Evolutionary conservation across 2,329 filamentous ascomycete genomes (phyloP), one percentile per base, ranked within the genome.

Genomic region (Hymenoscyphus scutula): DNA sequence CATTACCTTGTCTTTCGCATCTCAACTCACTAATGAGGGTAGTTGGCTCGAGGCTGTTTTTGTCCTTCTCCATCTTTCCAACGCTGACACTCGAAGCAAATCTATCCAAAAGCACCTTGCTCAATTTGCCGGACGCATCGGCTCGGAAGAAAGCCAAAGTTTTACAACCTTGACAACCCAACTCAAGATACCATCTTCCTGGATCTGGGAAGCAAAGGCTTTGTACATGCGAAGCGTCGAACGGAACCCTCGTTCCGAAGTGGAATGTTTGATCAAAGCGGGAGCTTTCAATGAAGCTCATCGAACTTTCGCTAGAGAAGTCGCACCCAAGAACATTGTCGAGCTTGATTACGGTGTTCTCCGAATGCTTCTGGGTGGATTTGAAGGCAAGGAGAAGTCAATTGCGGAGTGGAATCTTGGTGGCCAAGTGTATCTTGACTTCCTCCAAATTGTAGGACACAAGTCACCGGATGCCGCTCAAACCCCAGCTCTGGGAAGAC

Each of bases 201-300:
- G 94, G 92, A 82, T 98, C 58, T 96, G 91, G 86, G 86, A 91
- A 64, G 91, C 95, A 19, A 91, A 93, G 73, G 93, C 93, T 13
- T 81, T 94, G 15, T 89, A 89, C 75, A 92, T 92, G 76, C 89
- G 90, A 65, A 87, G 88, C 62, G 85, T 87, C 55, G 85, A 84
- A 71, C 85, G 87, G 66, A 86, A 93, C 73, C 82, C 89, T 11
- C 82, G 81, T 54, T 80, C 81, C 5, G 91, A 97, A 75, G 90
- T 94, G 10, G 83, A 89, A 60, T 95, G 88, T 71, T 86, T 99
- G 13, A 83, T 98, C 63, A 86, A 87, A 56, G 94, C 92, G 1
- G 83, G 84, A 45, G 87, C 90, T 51, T 90, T 87, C 76, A 81
- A 86, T 32, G 91, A 95, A 73, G 95, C 95, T 0, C 95, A 98